Conservation (phyloP, 345 rosid species). For the Ceriops zippeliana region DNA sequence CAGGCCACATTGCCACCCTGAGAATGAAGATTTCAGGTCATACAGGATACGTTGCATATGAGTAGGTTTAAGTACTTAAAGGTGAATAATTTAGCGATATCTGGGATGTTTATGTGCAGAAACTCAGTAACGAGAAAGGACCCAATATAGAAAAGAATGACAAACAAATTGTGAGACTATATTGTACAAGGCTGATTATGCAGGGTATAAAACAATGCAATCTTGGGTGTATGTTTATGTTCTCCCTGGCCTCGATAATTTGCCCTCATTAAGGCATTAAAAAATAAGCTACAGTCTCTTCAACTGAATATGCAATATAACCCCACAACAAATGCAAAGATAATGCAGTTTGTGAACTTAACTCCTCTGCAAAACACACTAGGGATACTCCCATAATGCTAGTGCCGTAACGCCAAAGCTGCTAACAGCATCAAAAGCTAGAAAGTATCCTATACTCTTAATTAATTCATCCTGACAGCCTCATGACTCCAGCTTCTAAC, state of each 20-base stretch:
- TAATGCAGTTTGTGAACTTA: background rate
- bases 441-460: background rate
- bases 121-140: too few species aligned
- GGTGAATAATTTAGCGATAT: too few species aligned
- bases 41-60: too few species aligned
- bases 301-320: too few species aligned
- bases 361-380: background rate
- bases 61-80: too few species aligned
- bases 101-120: too few species aligned
- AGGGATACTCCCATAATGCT: background rate
- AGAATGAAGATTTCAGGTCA: too few species aligned
- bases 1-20: too few species aligned
- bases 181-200: background rate
- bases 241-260: too few species aligned
- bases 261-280: too few species aligned
- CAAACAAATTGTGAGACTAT: background rate
- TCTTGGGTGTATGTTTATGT: too few species aligned
- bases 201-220: conserved; percentile 8
- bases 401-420: background rate
- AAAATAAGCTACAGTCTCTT: background rate
- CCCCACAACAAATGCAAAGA: too few species aligned
- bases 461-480: background rate
- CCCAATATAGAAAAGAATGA: background rate
- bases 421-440: background rate
- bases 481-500: background rate